A percentile compares a stretch with the other conserved stretches of the same genome.
phyloP scores from a whole-genome alignment of 306 rosid species.

The Sindora glabra region DNA sequence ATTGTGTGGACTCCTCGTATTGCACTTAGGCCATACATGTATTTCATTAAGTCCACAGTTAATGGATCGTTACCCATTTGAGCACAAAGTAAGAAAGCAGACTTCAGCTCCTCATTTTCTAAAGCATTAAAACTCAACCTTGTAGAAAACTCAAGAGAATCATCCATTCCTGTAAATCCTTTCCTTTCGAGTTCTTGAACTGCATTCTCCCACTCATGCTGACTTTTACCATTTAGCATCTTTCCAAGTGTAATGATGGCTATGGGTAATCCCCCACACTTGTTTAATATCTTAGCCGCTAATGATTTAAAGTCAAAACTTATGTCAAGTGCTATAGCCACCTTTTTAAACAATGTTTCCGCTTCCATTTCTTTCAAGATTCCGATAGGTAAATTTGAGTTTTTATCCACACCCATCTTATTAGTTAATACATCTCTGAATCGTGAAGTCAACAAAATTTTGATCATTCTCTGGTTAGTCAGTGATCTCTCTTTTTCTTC shows the following conservation, averaged over 20 bases:
- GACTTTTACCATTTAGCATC: background rate
- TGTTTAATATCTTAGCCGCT: background rate
- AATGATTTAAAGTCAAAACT: background rate
- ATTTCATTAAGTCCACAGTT: background rate
- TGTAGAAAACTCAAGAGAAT: background rate
- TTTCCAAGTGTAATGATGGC: background rate
- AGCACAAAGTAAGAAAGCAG: background rate
- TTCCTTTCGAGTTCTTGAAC: background rate
- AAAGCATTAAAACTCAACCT: background rate
- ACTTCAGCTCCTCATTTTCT: background rate
- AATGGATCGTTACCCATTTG: background rate
- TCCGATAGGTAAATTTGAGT: background rate
- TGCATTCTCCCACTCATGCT: background rate
- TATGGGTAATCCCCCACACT: constrained; percentile 19
- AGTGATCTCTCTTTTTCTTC: background rate
- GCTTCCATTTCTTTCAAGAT: background rate
- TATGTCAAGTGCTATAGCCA: background rate
- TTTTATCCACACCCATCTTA: background rate
- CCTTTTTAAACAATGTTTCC: background rate
- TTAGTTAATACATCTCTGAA: background rate
- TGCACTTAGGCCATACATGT: background rate
- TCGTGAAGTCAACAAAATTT: background rate
- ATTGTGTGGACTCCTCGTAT: background rate
- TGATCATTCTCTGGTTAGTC: background rate
- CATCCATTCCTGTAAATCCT: background rate